A percentile compares a stretch with the other conserved stretches of the same genome.
These are phyloP conservation scores for Leccinum pachyderme DNA, from an alignment of 1,284 basidiomycete genomes.

Conservation along the genomic window DNA sequence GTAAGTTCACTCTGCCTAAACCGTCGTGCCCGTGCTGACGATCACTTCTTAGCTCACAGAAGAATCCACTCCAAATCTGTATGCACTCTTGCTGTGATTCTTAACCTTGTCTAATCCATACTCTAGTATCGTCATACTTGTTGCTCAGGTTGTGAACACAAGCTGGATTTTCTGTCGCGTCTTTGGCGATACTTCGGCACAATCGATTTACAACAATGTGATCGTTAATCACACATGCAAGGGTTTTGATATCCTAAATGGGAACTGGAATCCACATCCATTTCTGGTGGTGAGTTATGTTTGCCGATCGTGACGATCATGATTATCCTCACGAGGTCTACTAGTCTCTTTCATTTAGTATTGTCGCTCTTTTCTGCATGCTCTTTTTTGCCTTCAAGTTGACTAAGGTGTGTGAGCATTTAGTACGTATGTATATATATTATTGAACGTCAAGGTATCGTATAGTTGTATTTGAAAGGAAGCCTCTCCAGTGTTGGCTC, in stretches of 20 bases:
- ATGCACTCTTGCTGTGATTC: constrained; percentile 12
- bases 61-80: constrained; percentile 50
- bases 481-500: constrained; percentile 54
- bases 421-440: background rate
- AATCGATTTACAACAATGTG: constrained; percentile 31
- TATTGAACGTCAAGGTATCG: background rate
- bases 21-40: background rate
- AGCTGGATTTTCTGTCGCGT: constrained; percentile 45
- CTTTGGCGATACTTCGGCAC: constrained; percentile 27
- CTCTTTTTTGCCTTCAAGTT: constrained; percentile 39
- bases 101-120: background rate
- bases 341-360: constrained; percentile 36
- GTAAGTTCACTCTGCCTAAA: constrained; percentile 29
- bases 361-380: constrained; percentile 33
- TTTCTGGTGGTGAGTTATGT: constrained; percentile 36
- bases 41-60: constrained; percentile 38
- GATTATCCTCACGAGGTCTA: background rate
- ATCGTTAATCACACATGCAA: constrained; percentile 39
- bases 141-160: constrained; percentile 42
- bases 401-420: constrained; percentile 34
- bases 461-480: constrained; percentile 46
- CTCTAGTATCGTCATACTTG: constrained; percentile 35
- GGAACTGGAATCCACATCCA: constrained; percentile 38
- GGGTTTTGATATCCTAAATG: constrained; percentile 37
- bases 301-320: background rate